phyloP scores from a whole-genome alignment of 257 asterid species.

The Asclepias syriaca region DNA sequence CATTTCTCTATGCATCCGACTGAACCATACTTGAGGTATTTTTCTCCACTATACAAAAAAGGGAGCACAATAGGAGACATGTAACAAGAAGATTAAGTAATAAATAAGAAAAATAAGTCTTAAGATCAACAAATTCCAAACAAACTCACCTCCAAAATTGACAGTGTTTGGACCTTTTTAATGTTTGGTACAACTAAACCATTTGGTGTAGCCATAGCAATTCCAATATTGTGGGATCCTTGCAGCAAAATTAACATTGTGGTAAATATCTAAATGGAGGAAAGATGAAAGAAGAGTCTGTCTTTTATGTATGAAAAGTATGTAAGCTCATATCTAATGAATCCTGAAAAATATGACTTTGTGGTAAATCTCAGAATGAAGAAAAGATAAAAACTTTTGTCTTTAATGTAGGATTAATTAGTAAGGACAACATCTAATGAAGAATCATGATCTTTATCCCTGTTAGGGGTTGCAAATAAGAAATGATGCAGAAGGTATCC shows the following conservation, averaged over 20 bases:
- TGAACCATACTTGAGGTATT: not conserved
- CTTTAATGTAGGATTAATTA: not conserved
- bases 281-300: not conserved
- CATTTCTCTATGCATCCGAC: not conserved
- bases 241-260: slow-evolving; percentile 10
- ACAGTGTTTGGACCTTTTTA: slow-evolving; percentile 83
- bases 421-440: not conserved
- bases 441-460: not conserved
- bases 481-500: not conserved
- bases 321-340: not conserved
- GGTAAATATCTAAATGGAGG: not conserved
- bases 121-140: not conserved
- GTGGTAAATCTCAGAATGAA: not conserved
- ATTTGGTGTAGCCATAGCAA: slow-evolving; percentile 96
- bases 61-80: not conserved
- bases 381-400: not conserved
- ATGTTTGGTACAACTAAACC: slow-evolving; percentile 94
- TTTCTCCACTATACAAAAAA: not conserved
- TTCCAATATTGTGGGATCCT: slow-evolving; percentile 91
- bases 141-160: slow-evolving; percentile 72
- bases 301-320: not conserved
- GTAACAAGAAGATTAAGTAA: not conserved
- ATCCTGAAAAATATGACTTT: not conserved
- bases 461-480: not conserved
- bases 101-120: not conserved